Base-by-base conservation (phyloP, 805 yeast genomes). In the Metschnikowia corniflorae region DNA sequence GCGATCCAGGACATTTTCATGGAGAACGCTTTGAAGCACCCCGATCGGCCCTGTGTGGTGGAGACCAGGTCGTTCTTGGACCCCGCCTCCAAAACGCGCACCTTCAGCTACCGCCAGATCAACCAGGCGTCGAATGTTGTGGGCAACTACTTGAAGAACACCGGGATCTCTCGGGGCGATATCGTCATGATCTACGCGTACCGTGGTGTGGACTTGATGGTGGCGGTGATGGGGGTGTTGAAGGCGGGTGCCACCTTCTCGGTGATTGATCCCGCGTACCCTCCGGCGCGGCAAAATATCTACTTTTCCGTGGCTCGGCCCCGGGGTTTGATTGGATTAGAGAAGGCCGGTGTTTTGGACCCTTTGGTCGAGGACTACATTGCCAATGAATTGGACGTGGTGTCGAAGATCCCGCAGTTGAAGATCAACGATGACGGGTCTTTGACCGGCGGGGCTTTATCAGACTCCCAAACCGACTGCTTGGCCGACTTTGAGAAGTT, bases 211-310 rank as follows among this genome's bases (percentile, higher is more conserved):
- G 99, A 93, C 58, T 70, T 93, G 44, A 86, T 93, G 78, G 86
- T 94, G 28, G 94, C 97, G 5, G 97, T 93, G 13, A 82, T 93
- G 85, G 99, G 97, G 62, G 96, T 88, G 15, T 75, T 93, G 58
- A 93, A 93, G 66, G 97, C 98, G 1, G 99, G 99, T 51, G 97
- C 96, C 13, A 91, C 98, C 0, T 93, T 93, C 60, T 89, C 97
- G 7, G 99, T 93, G 16, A 94, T 93, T 47, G 99, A 93, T 58
- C 98, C 98, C 6, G 97, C 97, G 5, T 93, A 93, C 61, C 99
- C 99, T 28, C 96, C 98, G 13, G 95, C 95, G 7, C 79, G 99
- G 63, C 99, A 93, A 63, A 93, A 86, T 46, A 78, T 93, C 43
- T 93, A 93, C 60, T 71, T 93, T 39, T 79, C 85, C 31, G 99